Percentiles rank a stretch among this genome's conserved stretches.
Evolutionary conservation across 106 monocot species (phyloP).

Genomic region (Acorus calamus): DNA sequence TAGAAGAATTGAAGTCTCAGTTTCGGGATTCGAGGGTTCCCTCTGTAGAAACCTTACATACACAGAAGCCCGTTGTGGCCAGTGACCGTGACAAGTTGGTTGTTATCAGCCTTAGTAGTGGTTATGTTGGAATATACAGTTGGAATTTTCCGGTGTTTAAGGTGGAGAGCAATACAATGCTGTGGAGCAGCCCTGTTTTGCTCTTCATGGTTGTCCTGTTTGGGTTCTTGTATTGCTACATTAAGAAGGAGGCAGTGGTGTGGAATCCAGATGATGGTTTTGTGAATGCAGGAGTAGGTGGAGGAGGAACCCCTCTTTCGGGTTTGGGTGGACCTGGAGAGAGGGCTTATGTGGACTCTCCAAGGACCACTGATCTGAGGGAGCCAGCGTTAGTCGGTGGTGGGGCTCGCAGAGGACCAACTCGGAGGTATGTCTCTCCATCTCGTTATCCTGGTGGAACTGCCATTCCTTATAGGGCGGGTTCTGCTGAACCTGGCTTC

Average conservation of each 20-base stretch:
- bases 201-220: conserved; percentile 75
- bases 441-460: conserved; percentile 36
- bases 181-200: conserved; percentile 77
- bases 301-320: conserved; percentile 17
- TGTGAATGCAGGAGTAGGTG: conserved; percentile 4
- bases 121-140: conserved; percentile 63
- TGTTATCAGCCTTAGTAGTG: conserved; percentile 56
- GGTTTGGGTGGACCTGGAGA: conserved; percentile 15
- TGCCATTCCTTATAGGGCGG: conserved; percentile 34
- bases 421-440: conserved; percentile 66
- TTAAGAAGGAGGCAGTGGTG: conserved; percentile 75
- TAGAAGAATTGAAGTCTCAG: conserved; percentile 59
- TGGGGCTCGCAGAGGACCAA: conserved; percentile 33
- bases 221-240: conserved; percentile 78
- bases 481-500: conserved; percentile 39
- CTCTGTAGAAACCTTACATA: conserved; percentile 5
- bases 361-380: conserved; percentile 28
- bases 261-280: conserved; percentile 76
- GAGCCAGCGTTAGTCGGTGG: conserved; percentile 26
- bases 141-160: conserved; percentile 61
- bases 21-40: conserved; percentile 22
- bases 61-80: conserved; percentile 47
- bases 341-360: conserved; percentile 32
- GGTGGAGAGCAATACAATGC: conserved; percentile 50
- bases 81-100: conserved; percentile 74